Percentiles rank a stretch among this genome's conserved stretches.
phyloP scores from a whole-genome alignment of 805 yeast genomes.

The Candida odintsovae region DNA sequence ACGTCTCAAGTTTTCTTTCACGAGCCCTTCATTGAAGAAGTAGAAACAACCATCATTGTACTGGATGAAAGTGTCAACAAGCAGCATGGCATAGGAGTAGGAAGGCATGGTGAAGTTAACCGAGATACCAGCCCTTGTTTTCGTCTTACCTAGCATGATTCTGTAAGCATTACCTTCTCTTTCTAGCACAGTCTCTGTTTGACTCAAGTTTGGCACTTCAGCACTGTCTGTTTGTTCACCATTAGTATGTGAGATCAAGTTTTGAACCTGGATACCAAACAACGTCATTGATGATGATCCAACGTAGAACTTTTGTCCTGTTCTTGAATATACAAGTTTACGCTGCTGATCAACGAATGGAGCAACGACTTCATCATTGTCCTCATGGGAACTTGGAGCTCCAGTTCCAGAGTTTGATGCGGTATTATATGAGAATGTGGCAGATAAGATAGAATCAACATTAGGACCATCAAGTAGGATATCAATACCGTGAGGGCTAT shows the following conservation, averaged over 20 bases:
- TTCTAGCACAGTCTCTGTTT: constrained; percentile 53
- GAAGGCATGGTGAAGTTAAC: constrained; percentile 72
- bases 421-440: constrained; percentile 22
- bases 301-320: constrained; percentile 70
- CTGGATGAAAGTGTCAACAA: constrained; percentile 71
- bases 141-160: constrained; percentile 61
- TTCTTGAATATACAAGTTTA: constrained; percentile 62
- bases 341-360: constrained; percentile 71
- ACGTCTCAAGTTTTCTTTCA: constrained; percentile 58
- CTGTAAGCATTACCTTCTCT: constrained; percentile 74
- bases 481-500: constrained; percentile 7
- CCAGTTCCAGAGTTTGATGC: constrained; percentile 16
- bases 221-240: constrained; percentile 21
- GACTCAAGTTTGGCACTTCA: constrained; percentile 11
- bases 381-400: constrained; percentile 1
- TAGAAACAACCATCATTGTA: constrained; percentile 83
- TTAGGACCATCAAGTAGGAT: constrained; percentile 19
- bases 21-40: constrained; percentile 77
- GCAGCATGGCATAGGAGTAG: constrained; percentile 65
- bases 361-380: constrained; percentile 49
- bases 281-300: constrained; percentile 82
- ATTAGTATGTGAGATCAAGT: constrained; percentile 35
- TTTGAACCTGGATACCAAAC: constrained; percentile 72
- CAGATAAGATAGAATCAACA: constrained; percentile 19
- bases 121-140: constrained; percentile 60